Conservation (phyloP, 306 rosid species). For the Castanea crenata region DNA sequence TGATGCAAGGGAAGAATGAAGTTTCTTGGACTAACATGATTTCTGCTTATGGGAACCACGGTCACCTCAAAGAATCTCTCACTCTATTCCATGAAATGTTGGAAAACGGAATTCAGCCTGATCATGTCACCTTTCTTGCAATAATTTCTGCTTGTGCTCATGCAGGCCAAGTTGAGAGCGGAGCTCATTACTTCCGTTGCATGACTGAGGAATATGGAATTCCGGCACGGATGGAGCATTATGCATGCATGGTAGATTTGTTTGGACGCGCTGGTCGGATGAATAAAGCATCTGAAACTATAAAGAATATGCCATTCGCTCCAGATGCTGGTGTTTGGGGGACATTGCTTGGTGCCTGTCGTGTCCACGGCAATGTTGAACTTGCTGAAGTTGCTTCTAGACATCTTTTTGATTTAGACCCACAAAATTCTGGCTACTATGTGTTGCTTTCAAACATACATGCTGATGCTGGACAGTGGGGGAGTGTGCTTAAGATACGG, state of each 20-base stretch:
- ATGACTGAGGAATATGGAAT: slow-evolving; percentile 62
- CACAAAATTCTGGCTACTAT: slow-evolving; percentile 74
- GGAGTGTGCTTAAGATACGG: slow-evolving; percentile 54
- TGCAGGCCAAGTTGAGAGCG: slow-evolving; percentile 63
- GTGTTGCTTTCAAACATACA: slow-evolving; percentile 70
- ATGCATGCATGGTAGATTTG: slow-evolving; percentile 75
- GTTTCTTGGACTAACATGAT: slow-evolving; percentile 86
- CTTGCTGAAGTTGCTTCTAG: slow-evolving; percentile 65
- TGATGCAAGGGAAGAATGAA: slow-evolving; percentile 64
- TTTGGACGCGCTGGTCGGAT: slow-evolving; percentile 73
- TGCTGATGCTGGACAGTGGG: slow-evolving; percentile 78
- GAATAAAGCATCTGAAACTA: slow-evolving; percentile 63
- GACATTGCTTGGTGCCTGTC: slow-evolving; percentile 80
- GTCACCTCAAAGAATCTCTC: slow-evolving; percentile 51
- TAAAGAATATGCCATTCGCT: slow-evolving; percentile 64
- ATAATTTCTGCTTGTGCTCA: slow-evolving; percentile 84
- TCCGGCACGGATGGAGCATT: slow-evolving; percentile 69
- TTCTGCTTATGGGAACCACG: slow-evolving; percentile 77
- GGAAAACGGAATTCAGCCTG: slow-evolving; percentile 55
- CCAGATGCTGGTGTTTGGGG: slow-evolving; percentile 95
- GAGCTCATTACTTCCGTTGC: slow-evolving; percentile 51
- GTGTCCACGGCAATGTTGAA: slow-evolving; percentile 70
- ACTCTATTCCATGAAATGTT: slow-evolving; percentile 58
- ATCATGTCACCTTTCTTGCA: slow-evolving; percentile 80
- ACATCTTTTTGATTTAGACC: slow-evolving; percentile 63